These are phyloP conservation scores for Rosa hybrid DNA, from an alignment of 331 rosid species.

Conservation along the genomic window DNA sequence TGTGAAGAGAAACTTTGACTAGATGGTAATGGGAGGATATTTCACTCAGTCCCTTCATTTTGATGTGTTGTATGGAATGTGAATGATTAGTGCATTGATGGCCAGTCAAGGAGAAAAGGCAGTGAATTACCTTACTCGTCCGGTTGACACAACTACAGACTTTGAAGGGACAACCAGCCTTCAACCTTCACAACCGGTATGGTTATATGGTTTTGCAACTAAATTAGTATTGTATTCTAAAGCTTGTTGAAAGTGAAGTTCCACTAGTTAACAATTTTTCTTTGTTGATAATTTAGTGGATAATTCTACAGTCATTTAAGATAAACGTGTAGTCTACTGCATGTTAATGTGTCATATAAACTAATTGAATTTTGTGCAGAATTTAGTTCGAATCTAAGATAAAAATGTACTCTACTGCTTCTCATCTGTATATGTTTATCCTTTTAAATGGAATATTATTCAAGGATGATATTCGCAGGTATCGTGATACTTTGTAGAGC, in stretches of 20 bases:
- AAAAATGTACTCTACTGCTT: background rate
- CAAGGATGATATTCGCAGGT: background rate
- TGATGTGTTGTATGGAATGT: slow-evolving; percentile 37
- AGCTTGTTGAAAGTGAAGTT: background rate
- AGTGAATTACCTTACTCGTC: slow-evolving; percentile 89
- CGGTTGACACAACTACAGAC: slow-evolving; percentile 91
- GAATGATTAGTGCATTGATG: slow-evolving; percentile 76
- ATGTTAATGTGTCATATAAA: background rate
- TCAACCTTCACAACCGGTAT: slow-evolving; percentile 83
- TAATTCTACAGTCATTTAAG: background rate
- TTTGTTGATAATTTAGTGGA: background rate
- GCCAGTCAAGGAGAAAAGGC: slow-evolving; percentile 85
- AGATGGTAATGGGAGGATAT: slow-evolving; percentile 16
- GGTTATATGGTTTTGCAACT: slow-evolving; percentile 18
- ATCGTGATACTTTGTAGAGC: background rate
- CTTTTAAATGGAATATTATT: background rate
- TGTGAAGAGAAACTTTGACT: slow-evolving; percentile 8
- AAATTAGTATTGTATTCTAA: background rate
- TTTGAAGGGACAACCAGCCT: slow-evolving; percentile 92
- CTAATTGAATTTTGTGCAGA: background rate
- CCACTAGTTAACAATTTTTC: background rate
- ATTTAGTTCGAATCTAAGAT: background rate
- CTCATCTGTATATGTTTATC: background rate
- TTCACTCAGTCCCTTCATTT: slow-evolving; percentile 21
- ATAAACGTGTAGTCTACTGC: background rate